A percentile compares a stretch with the other conserved stretches of the same genome.
phyloP scores from a whole-genome alignment of 306 rosid genomes.

The Acacia melanoxylon region DNA sequence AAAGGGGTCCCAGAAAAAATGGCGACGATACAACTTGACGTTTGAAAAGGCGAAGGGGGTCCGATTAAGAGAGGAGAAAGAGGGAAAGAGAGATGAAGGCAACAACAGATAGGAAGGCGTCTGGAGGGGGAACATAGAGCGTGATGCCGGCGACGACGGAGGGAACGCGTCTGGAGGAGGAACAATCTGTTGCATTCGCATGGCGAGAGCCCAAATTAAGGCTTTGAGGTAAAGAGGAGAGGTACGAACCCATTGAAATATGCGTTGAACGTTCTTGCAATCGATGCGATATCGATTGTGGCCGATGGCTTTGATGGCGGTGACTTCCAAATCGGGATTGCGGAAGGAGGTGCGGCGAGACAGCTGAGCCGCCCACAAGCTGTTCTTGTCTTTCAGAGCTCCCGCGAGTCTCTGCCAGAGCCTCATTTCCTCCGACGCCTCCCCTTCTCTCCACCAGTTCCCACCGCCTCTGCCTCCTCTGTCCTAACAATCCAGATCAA shows the following conservation, averaged over 20 bases:
- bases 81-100: too few relatives aligned
- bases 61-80: too few relatives aligned
- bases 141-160: too few relatives aligned
- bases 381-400: conserved; percentile 67
- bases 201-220: conserved; percentile 45
- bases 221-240: conserved; percentile 66
- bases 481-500: too few relatives aligned
- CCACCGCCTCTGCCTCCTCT: too few relatives aligned
- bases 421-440: conserved; percentile 63
- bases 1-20: too few relatives aligned
- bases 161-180: too few relatives aligned
- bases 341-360: conserved; percentile 44
- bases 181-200: conserved; percentile 66
- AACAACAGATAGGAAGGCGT: too few relatives aligned
- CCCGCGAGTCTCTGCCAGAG: conserved; percentile 68
- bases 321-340: conserved; percentile 61
- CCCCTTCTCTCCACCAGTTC: too few relatives aligned
- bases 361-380: conserved; percentile 61
- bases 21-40: too few relatives aligned
- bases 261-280: conserved; percentile 60
- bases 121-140: too few relatives aligned
- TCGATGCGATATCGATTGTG: conserved; percentile 62
- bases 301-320: conserved; percentile 78
- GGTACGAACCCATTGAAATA: conserved; percentile 64
- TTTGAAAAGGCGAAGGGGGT: too few relatives aligned